These are phyloP conservation scores for Sugiyamaella qingdaonensis DNA, from an alignment of 805 yeast species.

Conservation along the genomic window DNA sequence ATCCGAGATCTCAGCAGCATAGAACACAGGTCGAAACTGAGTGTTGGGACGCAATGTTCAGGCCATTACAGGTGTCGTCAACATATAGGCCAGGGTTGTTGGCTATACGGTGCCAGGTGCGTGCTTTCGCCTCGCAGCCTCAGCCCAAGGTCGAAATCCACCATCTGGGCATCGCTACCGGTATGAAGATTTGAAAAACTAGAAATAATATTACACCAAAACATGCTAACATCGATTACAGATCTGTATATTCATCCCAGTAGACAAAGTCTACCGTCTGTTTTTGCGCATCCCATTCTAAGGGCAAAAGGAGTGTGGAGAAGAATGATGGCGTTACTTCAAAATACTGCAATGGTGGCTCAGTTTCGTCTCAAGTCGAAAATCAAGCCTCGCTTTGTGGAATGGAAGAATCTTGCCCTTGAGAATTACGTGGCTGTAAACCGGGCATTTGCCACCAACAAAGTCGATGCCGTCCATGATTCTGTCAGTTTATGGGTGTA, in stretches of 20 bases:
- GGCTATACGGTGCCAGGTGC: no score
- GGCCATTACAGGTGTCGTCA: no score
- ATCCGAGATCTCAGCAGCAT: no score
- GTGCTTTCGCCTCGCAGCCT: background rate
- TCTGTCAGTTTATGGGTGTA: slow-evolving; percentile 59
- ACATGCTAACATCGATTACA: background rate
- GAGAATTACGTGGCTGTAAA: slow-evolving; percentile 74
- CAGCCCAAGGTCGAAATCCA: slow-evolving; percentile 14
- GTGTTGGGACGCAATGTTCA: no score
- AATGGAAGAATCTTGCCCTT: slow-evolving; percentile 85
- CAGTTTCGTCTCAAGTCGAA: slow-evolving; percentile 65
- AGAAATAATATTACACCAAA: no score
- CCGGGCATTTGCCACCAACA: slow-evolving; percentile 65
- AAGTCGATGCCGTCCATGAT: slow-evolving; percentile 45
- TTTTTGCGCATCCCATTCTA: slow-evolving; percentile 39
- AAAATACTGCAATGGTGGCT: slow-evolving; percentile 61
- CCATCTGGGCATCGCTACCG: slow-evolving; percentile 19
- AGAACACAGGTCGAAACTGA: no score
- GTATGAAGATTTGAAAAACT: slow-evolving; percentile 1
- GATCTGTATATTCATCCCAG: slow-evolving; percentile 52
- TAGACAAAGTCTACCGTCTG: slow-evolving; percentile 42
- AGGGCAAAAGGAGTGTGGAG: slow-evolving; percentile 49
- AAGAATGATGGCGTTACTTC: slow-evolving; percentile 57
- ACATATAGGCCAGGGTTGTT: no score
- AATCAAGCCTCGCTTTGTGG: slow-evolving; percentile 58